A percentile compares a stretch with the other conserved stretches of the same genome.
Conservation (phyloP, 495 filamentous ascomycete species). For the Geopyxis carbonaria region DNA sequence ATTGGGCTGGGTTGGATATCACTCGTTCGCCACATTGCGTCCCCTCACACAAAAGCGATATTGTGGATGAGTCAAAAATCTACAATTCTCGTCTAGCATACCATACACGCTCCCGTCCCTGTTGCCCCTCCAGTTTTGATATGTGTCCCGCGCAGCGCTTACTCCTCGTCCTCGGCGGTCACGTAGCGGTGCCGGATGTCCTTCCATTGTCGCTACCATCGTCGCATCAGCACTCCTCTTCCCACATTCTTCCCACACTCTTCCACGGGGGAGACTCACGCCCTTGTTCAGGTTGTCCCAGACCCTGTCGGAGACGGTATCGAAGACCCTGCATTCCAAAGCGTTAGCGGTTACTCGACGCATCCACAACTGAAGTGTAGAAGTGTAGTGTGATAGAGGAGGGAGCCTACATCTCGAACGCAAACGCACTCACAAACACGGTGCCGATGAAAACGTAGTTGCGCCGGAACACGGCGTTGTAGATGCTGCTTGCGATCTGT, state of each 20-base stretch:
- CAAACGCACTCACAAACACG: constrained; percentile 78
- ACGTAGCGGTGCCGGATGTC: constrained; percentile 85
- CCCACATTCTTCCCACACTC: too few relatives aligned
- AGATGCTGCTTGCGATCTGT: constrained; percentile 21
- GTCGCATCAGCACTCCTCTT: background rate
- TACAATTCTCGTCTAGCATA: too few relatives aligned
- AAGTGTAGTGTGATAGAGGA: background rate
- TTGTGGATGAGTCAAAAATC: too few relatives aligned
- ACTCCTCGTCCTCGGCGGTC: constrained; percentile 43
- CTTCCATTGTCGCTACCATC: constrained; percentile 89
- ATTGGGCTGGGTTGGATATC: too few relatives aligned
- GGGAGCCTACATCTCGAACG: constrained; percentile 68
- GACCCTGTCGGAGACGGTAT: constrained; percentile 55
- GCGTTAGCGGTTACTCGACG: background rate
- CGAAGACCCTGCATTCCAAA: constrained; percentile 48
- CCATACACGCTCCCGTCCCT: too few relatives aligned
- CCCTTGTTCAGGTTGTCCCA: constrained; percentile 84
- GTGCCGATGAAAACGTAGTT: constrained; percentile 73
- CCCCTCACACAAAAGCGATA: too few relatives aligned
- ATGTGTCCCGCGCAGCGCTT: too few relatives aligned
- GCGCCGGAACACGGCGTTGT: constrained; percentile 63
- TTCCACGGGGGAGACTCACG: constrained; percentile 46
- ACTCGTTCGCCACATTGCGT: too few relatives aligned
- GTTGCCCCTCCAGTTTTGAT: too few relatives aligned
- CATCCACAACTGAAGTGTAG: background rate